Conservation (phyloP, 441 rosid genomes). For the Hura crepitans region DNA sequence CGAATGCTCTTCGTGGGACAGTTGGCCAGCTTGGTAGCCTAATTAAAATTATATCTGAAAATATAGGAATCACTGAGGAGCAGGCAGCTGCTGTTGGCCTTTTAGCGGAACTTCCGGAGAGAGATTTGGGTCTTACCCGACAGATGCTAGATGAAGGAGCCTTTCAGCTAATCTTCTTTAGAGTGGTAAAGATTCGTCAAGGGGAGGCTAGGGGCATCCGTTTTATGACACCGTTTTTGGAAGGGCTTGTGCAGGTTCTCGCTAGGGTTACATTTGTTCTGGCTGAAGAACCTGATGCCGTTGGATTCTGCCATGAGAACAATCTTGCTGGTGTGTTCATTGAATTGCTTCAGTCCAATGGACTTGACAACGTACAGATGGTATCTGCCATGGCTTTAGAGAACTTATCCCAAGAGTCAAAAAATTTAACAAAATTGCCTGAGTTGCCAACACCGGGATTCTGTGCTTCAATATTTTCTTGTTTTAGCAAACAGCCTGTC, state of each 20-base stretch:
- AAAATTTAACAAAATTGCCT: conserved; percentile 57
- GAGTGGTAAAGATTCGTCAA: conserved; percentile 59
- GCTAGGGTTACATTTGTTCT: conserved; percentile 75
- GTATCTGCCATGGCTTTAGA: conserved; percentile 86
- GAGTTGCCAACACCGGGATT: conserved; percentile 56
- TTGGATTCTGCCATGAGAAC: conserved; percentile 62
- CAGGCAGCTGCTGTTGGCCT: conserved; percentile 91
- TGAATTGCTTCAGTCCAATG: conserved; percentile 70
- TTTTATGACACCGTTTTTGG: conserved; percentile 66
- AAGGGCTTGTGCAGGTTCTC: conserved; percentile 84
- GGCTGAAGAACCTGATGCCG: conserved; percentile 55
- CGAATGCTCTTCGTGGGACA: conserved; percentile 67
- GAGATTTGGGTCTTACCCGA: conserved; percentile 75
- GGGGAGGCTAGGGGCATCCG: conserved; percentile 76
- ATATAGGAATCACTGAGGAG: conserved; percentile 69
- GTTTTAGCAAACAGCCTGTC: conserved; percentile 61
- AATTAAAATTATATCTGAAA: conserved; percentile 64
- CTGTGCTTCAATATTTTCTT: conserved; percentile 64
- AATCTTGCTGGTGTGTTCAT: conserved; percentile 61
- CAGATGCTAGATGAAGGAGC: conserved; percentile 76
- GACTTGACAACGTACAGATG: conserved; percentile 78
- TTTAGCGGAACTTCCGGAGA: conserved; percentile 86
- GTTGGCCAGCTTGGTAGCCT: conserved; percentile 82
- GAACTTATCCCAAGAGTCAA: conserved; percentile 75
- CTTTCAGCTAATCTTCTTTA: conserved; percentile 49